Evolutionary conservation across 2,329 filamentous ascomycete species (phyloP).

Genomic region (Beauveria varroae): DNA sequence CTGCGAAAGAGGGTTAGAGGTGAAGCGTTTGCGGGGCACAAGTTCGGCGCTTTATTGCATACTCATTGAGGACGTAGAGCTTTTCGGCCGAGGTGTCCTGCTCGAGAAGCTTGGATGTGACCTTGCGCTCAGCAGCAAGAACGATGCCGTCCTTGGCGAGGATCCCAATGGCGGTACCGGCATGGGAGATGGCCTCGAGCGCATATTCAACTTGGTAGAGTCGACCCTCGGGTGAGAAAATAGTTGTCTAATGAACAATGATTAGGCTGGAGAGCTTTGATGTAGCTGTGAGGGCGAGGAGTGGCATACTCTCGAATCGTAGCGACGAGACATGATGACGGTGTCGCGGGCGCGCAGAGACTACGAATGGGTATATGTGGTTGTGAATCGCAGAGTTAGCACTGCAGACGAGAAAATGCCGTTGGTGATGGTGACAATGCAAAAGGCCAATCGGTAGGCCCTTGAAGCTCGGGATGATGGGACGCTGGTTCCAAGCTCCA

Average conservation of each 20-base stretch:
- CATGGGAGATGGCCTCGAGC: constrained; percentile 96
- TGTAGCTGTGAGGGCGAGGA: constrained; percentile 8
- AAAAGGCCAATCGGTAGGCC: background rate
- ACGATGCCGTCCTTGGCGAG: constrained; percentile 98
- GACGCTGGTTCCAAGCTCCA: constrained; percentile 30
- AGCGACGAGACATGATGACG: constrained; percentile 79
- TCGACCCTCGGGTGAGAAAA: constrained; percentile 98
- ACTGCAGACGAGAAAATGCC: background rate
- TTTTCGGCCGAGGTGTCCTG: constrained; percentile 99
- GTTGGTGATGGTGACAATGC: background rate
- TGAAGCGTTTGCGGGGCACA: background rate
- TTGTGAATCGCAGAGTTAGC: background rate
- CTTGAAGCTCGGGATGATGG: constrained; percentile 15
- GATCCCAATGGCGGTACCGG: constrained; percentile 93
- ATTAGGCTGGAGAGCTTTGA: constrained; percentile 13
- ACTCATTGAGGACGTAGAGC: constrained; percentile 99
- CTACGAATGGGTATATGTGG: background rate
- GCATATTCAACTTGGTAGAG: constrained; percentile 99
- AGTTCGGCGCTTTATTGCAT: constrained; percentile 26
- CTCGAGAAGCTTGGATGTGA: constrained; percentile 97
- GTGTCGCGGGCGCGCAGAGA: background rate
- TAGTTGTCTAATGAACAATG: constrained; percentile 68
- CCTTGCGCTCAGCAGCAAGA: constrained; percentile 94
- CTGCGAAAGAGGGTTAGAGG: constrained; percentile 35
- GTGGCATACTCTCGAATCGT: constrained; percentile 82